phyloP scores from a whole-genome alignment of 306 rosid species.

The Hippophae tibetana region DNA sequence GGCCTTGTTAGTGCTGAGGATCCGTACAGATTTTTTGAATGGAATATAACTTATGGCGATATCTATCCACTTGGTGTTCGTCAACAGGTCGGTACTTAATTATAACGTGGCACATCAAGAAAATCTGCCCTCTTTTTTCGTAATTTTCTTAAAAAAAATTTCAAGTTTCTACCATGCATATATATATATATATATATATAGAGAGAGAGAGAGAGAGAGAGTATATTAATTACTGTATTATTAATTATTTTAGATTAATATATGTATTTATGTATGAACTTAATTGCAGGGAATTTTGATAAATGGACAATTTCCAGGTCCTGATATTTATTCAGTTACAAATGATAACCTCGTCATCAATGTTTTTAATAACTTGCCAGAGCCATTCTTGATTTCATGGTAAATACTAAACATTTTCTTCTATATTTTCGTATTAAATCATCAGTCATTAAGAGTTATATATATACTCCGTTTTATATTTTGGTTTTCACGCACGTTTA shows the following conservation, averaged over 20 bases:
- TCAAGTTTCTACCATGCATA: too few relatives aligned
- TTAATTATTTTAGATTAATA: too few relatives aligned
- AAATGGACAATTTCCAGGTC: slow-evolving; percentile 87
- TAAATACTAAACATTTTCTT: slow-evolving; percentile 10
- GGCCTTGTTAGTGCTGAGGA: slow-evolving; percentile 30
- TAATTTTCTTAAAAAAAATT: background rate
- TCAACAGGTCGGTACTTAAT: slow-evolving; percentile 39
- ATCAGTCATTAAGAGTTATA: too few relatives aligned
- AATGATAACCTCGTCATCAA: slow-evolving; percentile 79
- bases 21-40: slow-evolving; percentile 66
- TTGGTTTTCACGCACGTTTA: too few relatives aligned
- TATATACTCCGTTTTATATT: too few relatives aligned
- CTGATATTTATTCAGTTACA: slow-evolving; percentile 62
- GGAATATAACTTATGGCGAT: slow-evolving; percentile 67
- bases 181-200: too few relatives aligned
- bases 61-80: slow-evolving; percentile 64
- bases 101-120: too few relatives aligned
- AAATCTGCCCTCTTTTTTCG: too few relatives aligned
- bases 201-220: too few relatives aligned
- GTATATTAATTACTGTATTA: too few relatives aligned
- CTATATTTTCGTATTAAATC: background rate
- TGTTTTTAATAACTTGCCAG: slow-evolving; percentile 59
- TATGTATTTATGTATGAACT: background rate
- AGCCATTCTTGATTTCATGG: slow-evolving; percentile 87
- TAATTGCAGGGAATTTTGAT: slow-evolving; percentile 65